These are phyloP conservation scores for Pelargonium cotyledonis DNA, from an alignment of 441 rosid species.

Conservation along the genomic window DNA sequence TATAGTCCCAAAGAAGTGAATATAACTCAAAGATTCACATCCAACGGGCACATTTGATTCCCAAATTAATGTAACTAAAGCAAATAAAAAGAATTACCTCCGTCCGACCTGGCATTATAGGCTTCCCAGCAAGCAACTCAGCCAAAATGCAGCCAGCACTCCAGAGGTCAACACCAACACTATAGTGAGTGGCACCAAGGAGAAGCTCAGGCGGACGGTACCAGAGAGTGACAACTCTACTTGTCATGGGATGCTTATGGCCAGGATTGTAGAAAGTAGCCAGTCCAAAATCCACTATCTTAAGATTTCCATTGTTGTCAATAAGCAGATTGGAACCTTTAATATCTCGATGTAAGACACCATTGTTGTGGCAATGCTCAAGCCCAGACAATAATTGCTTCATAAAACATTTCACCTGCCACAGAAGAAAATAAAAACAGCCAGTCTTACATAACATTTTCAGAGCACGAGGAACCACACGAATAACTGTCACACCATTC, in stretches of 20 bases:
- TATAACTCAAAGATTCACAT: neutral
- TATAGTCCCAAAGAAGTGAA: neutral
- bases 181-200: slow-evolving; percentile 76
- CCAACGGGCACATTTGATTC: neutral
- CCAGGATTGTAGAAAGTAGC: slow-evolving; percentile 69
- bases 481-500: neutral
- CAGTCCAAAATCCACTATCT: slow-evolving; percentile 88
- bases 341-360: slow-evolving; percentile 84
- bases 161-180: slow-evolving; percentile 81
- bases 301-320: slow-evolving; percentile 65
- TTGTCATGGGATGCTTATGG: slow-evolving; percentile 65
- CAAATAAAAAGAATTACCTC: slow-evolving; percentile 42
- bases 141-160: slow-evolving; percentile 97
- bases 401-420: slow-evolving; percentile 79
- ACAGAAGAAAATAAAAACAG: slow-evolving; percentile 8
- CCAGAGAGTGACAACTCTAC: slow-evolving; percentile 93
- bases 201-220: slow-evolving; percentile 92
- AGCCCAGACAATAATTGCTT: slow-evolving; percentile 75
- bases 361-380: slow-evolving; percentile 77
- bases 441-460: slow-evolving; percentile 5
- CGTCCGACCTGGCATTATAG: slow-evolving; percentile 85
- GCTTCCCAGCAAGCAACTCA: slow-evolving; percentile 80
- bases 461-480: slow-evolving; percentile 5
- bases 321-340: slow-evolving; percentile 87
- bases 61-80: too few relatives aligned